Conservation (phyloP, 2,329 filamentous ascomycete genomes). For the Botryotinia globosa region DNA sequence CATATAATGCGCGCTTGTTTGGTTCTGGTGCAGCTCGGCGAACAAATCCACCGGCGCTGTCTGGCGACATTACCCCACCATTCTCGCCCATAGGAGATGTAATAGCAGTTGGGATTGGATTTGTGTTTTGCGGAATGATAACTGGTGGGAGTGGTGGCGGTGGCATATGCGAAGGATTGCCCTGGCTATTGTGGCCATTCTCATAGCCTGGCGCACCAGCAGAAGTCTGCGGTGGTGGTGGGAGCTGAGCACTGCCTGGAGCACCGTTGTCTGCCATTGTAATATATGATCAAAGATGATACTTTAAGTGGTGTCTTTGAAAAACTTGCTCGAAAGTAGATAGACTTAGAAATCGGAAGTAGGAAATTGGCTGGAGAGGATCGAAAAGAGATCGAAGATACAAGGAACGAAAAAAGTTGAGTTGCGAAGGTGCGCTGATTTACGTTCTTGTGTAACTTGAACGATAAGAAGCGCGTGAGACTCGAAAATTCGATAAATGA, state of each 20-base stretch:
- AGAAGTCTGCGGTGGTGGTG: constrained; percentile 65
- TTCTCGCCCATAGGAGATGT: constrained; percentile 76
- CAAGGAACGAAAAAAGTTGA: constrained; percentile 28
- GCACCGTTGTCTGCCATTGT: constrained; percentile 77
- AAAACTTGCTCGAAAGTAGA: constrained; percentile 30
- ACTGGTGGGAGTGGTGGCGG: constrained; percentile 81
- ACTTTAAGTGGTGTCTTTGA: constrained; percentile 25
- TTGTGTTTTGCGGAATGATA: constrained; percentile 92
- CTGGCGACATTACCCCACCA: constrained; percentile 75
- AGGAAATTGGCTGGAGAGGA: constrained; percentile 27
- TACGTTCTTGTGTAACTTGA: constrained; percentile 35
- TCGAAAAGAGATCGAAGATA: constrained; percentile 28
- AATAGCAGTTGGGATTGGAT: constrained; percentile 89
- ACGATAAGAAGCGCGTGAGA: constrained; percentile 35
- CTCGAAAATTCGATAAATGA: constrained; percentile 32
- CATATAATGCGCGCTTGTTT: constrained; percentile 96
- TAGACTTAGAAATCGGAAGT: constrained; percentile 26
- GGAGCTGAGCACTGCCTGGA: constrained; percentile 62
- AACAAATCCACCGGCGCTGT: constrained; percentile 74
- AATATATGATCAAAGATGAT: constrained; percentile 32
- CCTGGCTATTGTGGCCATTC: constrained; percentile 68
- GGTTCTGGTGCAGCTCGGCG: constrained; percentile 93
- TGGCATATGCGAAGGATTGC: constrained; percentile 74
- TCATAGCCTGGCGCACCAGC: constrained; percentile 75
- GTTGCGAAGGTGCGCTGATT: constrained; percentile 27